Evolutionary conservation across 805 yeast species (phyloP).

Genomic region (Yarrowia alimentaria): DNA sequence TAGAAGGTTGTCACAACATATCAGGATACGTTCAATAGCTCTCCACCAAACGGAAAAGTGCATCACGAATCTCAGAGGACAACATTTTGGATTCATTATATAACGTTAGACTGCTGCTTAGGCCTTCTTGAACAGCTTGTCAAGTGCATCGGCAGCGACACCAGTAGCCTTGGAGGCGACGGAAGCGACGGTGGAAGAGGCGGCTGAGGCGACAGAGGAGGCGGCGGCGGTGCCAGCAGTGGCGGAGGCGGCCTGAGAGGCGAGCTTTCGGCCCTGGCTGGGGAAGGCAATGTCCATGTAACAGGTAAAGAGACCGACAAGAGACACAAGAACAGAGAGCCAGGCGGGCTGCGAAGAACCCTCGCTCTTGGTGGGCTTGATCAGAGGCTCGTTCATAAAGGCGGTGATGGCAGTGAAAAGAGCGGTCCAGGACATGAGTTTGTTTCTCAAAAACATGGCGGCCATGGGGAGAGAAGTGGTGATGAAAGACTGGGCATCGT

Average conservation of each 20-base stretch:
- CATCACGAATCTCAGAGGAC: too few species aligned
- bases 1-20: too few species aligned
- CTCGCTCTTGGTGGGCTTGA: constrained; percentile 22
- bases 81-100: neutral
- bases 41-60: too few species aligned
- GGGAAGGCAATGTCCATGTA: constrained; percentile 42
- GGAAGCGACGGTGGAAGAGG: constrained; percentile 23
- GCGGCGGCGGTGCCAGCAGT: constrained; percentile 3
- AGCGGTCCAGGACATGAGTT: constrained; percentile 42
- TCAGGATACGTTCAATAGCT: too few species aligned
- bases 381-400: constrained; percentile 38
- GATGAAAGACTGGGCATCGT: constrained; percentile 31
- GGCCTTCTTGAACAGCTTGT: constrained; percentile 24
- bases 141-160: constrained; percentile 25
- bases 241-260: constrained; percentile 15
- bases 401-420: constrained; percentile 40
- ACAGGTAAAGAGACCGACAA: constrained; percentile 39
- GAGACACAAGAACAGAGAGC: constrained; percentile 36
- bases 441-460: constrained; percentile 43
- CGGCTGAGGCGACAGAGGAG: constrained; percentile 10
- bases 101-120: too few species aligned
- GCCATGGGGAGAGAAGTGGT: constrained; percentile 41
- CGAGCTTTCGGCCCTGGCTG: constrained; percentile 28
- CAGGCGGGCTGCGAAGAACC: constrained; percentile 36
- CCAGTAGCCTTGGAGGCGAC: constrained; percentile 23